Evolutionary conservation across 2,329 filamentous ascomycete species (phyloP).

Genomic region (Pestalotiopsis sp.): DNA sequence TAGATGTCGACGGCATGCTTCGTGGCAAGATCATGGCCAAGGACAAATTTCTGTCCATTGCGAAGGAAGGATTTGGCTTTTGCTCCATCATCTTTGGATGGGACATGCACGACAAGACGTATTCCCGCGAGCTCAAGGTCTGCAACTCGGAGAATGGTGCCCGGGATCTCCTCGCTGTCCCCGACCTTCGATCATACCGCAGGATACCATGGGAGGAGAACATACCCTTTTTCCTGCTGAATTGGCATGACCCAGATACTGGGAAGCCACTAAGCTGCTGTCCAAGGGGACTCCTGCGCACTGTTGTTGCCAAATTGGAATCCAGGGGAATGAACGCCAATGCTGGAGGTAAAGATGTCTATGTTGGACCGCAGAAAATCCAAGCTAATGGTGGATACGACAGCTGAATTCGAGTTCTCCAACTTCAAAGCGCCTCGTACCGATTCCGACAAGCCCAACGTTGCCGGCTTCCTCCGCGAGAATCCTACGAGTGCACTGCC

Average conservation of each 20-base stretch:
- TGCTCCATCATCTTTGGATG: not conserved
- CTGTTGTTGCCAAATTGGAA: not conserved
- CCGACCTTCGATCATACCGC: not conserved
- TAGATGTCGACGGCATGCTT: constrained; percentile 1
- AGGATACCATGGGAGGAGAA: constrained; percentile 1
- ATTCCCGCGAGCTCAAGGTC: not conserved
- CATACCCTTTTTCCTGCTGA: not conserved
- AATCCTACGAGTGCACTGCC: not conserved
- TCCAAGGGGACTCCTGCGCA: not conserved
- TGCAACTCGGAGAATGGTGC: not conserved
- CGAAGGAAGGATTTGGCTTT: not conserved
- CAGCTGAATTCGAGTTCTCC: not conserved
- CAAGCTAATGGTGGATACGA: not conserved
- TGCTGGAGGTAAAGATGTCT: not conserved
- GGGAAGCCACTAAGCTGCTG: not conserved
- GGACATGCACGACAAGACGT: not conserved
- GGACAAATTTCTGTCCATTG: not conserved
- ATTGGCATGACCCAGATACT: not conserved
- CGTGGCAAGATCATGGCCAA: not conserved
- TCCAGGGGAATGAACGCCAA: not conserved
- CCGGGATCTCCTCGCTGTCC: not conserved
- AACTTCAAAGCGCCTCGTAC: not conserved
- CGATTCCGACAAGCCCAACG: not conserved
- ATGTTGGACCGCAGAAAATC: not conserved
- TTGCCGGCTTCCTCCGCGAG: not conserved